Evolutionary conservation across 2,329 filamentous ascomycete species (phyloP).

Genomic region (Fusarium kyushuense): DNA sequence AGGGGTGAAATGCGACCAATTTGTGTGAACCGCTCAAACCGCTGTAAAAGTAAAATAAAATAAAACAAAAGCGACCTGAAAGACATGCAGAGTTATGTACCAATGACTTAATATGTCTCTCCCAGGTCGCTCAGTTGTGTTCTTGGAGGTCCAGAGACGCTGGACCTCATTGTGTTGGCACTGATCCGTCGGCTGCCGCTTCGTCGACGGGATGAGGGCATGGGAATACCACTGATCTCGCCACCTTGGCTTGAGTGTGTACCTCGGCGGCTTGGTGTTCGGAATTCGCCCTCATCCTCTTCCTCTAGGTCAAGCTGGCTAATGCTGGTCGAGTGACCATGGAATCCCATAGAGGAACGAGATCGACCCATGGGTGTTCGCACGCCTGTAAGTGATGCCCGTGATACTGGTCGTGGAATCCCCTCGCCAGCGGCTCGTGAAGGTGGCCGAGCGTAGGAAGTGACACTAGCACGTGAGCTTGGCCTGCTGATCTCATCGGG

Average conservation of each 20-base stretch:
- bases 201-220: constrained; percentile 59
- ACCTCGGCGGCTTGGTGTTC: constrained; percentile 67
- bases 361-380: constrained; percentile 77
- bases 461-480: constrained; percentile 76
- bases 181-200: constrained; percentile 60
- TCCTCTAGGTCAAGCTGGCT: constrained; percentile 65
- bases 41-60: constrained; percentile 42
- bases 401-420: constrained; percentile 72
- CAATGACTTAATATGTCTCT: constrained; percentile 62
- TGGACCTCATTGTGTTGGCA: constrained; percentile 51
- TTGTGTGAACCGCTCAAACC: constrained; percentile 39
- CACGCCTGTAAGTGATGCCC: constrained; percentile 69
- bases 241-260: constrained; percentile 61
- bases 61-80: constrained; percentile 34
- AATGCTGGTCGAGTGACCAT: constrained; percentile 69
- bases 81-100: constrained; percentile 14
- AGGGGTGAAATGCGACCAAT: constrained; percentile 41
- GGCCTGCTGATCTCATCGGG: constrained; percentile 68
- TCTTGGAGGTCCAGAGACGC: constrained; percentile 51
- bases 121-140: constrained; percentile 63
- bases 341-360: constrained; percentile 76
- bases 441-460: constrained; percentile 65
- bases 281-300: constrained; percentile 56
- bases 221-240: constrained; percentile 62
- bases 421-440: constrained; percentile 64